Evolutionary conservation across 2,329 filamentous ascomycete genomes (phyloP).

Genomic region (Pseudocercospora musae): DNA sequence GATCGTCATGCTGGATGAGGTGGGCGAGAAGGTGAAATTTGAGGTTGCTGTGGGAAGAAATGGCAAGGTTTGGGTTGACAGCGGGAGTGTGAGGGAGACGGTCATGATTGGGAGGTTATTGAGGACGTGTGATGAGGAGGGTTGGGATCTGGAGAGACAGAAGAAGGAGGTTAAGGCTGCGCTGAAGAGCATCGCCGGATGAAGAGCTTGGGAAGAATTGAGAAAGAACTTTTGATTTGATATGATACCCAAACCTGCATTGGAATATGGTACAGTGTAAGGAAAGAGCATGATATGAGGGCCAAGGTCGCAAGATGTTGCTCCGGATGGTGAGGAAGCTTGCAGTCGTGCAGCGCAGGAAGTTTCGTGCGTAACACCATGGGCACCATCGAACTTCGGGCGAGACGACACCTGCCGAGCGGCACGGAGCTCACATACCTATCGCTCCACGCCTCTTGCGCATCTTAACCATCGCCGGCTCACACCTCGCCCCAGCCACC

Average conservation of each 20-base stretch:
- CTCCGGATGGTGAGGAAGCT: neutral
- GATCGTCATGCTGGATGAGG: conserved; percentile 72
- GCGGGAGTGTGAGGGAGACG: conserved; percentile 67
- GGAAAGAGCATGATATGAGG: neutral
- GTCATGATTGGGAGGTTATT: conserved; percentile 77
- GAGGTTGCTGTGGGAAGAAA: conserved; percentile 93
- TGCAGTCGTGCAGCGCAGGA: neutral
- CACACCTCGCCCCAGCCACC: neutral
- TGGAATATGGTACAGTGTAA: neutral
- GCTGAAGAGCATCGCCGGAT: conserved; percentile 52
- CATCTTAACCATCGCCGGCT: neutral
- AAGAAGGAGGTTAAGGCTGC: conserved; percentile 66
- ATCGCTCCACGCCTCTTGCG: neutral
- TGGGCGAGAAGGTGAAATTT: conserved; percentile 80
- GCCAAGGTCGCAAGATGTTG: neutral
- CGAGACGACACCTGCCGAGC: neutral
- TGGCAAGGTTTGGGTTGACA: conserved; percentile 87
- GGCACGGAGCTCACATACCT: neutral
- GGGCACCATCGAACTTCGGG: neutral
- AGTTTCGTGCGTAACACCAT: neutral
- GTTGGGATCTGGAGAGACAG: conserved; percentile 63
- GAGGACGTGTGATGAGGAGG: conserved; percentile 69
- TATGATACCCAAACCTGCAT: neutral
- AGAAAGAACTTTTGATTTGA: conserved; percentile 6
- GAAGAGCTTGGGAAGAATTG: conserved; percentile 9